Evolutionary conservation across 805 yeast genomes (phyloP).

Genomic region (Sugiyamaella lignohabitans): DNA sequence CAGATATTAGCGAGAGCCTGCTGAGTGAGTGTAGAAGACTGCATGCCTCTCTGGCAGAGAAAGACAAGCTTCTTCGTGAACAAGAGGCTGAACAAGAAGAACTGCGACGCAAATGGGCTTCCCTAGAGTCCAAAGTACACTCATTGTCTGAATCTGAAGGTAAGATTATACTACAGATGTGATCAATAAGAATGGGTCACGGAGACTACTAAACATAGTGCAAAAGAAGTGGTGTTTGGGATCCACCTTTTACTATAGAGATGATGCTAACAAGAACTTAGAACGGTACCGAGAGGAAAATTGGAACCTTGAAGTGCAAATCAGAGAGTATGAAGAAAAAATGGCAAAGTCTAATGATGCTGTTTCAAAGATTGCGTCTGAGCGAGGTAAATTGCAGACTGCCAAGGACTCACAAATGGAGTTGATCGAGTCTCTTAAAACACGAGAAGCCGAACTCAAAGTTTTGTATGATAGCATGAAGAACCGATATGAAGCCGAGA

Average conservation of each 20-base stretch:
- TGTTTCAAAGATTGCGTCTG: conserved; percentile 22
- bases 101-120: conserved; percentile 16
- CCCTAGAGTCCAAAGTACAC: conserved; percentile 20
- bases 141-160: conserved; percentile 23
- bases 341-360: conserved; percentile 21
- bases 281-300: conserved; percentile 32
- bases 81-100: conserved; percentile 17
- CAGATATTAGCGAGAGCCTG: conserved; percentile 30
- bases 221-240: too few species aligned
- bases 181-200: conserved; percentile 2
- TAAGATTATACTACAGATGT: conserved; percentile 10
- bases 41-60: conserved; percentile 20
- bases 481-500: conserved; percentile 23
- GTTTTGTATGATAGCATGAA: conserved; percentile 21
- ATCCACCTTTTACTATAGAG: too few species aligned
- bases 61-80: conserved; percentile 16
- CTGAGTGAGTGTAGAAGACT: conserved; percentile 31
- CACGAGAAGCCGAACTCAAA: conserved; percentile 26
- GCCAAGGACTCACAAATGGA: conserved; percentile 24
- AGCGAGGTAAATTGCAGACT: conserved; percentile 20
- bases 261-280: conserved; percentile 5
- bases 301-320: conserved; percentile 33
- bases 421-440: conserved; percentile 26
- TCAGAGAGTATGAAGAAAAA: conserved; percentile 27
- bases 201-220: conserved; percentile 12